Conservation (phyloP, 352 stramenopile species). For the Porosira glacialis region DNA sequence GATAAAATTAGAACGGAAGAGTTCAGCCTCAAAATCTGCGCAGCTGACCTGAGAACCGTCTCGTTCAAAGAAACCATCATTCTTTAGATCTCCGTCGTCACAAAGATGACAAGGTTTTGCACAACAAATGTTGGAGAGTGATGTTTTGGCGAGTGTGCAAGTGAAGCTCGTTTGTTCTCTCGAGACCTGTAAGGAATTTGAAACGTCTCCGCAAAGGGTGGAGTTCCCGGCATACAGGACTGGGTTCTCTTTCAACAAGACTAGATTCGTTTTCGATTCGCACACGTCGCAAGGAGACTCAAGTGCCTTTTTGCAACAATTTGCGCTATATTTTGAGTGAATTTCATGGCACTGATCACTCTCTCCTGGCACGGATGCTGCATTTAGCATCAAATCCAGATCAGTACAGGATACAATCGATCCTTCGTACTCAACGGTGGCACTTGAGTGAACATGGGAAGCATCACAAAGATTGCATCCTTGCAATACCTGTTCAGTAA, state of each 20-base stretch:
- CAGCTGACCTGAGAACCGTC: slow-evolving; percentile 32
- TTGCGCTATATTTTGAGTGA: slow-evolving; percentile 30
- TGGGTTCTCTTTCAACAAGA: slow-evolving; percentile 24
- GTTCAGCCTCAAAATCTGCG: slow-evolving; percentile 15
- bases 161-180: slow-evolving; percentile 40
- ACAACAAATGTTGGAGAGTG: slow-evolving; percentile 41
- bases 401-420: slow-evolving; percentile 46
- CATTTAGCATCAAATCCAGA: slow-evolving; percentile 52
- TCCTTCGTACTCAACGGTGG: no score
- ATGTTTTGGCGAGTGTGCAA: slow-evolving; percentile 42
- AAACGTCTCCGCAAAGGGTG: slow-evolving; percentile 43
- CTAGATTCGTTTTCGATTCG: slow-evolving; percentile 13
- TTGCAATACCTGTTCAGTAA: slow-evolving; percentile 36
- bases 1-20: slow-evolving; percentile 14
- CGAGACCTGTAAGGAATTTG: slow-evolving; percentile 21
- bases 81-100: slow-evolving; percentile 11
- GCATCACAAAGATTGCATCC: slow-evolving; percentile 53
- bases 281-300: slow-evolving; percentile 49
- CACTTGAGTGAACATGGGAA: slow-evolving; percentile 31
- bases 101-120: slow-evolving; percentile 39
- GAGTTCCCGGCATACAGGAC: slow-evolving; percentile 31
- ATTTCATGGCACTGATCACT: slow-evolving; percentile 49
- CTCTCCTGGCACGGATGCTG: slow-evolving; percentile 46
- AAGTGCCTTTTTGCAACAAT: slow-evolving; percentile 54
- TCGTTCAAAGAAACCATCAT: slow-evolving; percentile 16